A percentile compares a stretch with the other conserved stretches of the same genome.
Evolutionary conservation across 2,329 filamentous ascomycete species (phyloP).

Genomic region (Colletotrichum filicis): DNA sequence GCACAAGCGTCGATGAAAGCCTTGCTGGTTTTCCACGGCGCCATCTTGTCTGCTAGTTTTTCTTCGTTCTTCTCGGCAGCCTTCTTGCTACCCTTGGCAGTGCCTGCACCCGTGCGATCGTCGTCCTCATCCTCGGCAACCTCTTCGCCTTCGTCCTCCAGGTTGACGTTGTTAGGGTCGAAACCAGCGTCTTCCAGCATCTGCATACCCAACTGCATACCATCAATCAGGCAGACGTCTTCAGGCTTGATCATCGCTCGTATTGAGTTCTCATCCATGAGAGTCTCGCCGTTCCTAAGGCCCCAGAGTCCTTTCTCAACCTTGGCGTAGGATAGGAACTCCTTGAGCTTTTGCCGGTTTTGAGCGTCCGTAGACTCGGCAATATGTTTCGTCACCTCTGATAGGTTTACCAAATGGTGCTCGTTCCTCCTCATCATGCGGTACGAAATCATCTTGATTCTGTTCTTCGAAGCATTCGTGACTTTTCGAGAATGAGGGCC

Average conservation of each 20-base stretch:
- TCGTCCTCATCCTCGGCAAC: conserved; percentile 60
- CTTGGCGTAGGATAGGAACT: conserved; percentile 93
- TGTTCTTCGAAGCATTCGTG: conserved; percentile 95
- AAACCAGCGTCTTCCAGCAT: conserved; percentile 93
- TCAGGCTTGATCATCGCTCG: conserved; percentile 93
- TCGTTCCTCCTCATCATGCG: conserved; percentile 84
- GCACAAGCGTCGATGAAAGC: conserved; percentile 95
- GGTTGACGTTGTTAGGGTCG: conserved; percentile 69
- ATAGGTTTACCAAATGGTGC: conserved; percentile 75
- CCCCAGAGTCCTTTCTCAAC: conserved; percentile 87
- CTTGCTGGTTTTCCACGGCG: conserved; percentile 96
- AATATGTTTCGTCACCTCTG: conserved; percentile 92
- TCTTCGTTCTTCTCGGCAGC: conserved; percentile 68
- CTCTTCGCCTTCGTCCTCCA: conserved; percentile 74
- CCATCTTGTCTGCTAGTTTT: conserved; percentile 87
- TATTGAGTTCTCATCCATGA: conserved; percentile 84
- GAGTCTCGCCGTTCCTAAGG: conserved; percentile 75
- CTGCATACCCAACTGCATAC: conserved; percentile 95
- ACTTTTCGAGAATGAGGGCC: conserved; percentile 94
- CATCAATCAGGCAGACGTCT: conserved; percentile 92
- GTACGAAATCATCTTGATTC: conserved; percentile 95
- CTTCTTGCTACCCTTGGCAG: conserved; percentile 55
- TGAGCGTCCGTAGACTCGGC: conserved; percentile 94
- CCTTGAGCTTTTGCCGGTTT: conserved; percentile 95
- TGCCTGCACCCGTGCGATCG: conserved; percentile 44